Percentiles rank a stretch among this genome's conserved stretches.
Conservation (phyloP, 306 rosid species). For the Quercus engelmannii region DNA sequence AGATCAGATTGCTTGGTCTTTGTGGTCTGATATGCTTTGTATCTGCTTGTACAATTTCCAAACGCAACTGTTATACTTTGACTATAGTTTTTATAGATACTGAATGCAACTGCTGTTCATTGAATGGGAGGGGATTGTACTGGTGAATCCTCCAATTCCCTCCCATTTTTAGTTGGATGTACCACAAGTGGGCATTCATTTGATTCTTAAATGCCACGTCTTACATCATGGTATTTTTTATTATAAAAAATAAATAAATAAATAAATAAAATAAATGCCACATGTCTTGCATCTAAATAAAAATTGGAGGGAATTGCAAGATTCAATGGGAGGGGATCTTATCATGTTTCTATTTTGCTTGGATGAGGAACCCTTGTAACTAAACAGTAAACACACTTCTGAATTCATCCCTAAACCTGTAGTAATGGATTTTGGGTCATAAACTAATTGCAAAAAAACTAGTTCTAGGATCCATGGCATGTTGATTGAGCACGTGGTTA, state of each 20-base stretch:
- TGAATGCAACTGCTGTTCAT: background rate
- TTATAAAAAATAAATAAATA: too few species aligned
- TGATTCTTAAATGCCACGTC: too few species aligned
- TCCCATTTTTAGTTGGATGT: too few species aligned
- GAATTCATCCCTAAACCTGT: background rate
- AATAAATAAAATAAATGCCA: too few species aligned
- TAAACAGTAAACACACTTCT: background rate
- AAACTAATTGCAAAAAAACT: background rate
- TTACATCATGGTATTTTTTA: too few species aligned
- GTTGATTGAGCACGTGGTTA: background rate
- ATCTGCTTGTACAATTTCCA: background rate
- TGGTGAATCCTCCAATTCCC: too few species aligned
- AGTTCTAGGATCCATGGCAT: background rate
- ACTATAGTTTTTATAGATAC: background rate
- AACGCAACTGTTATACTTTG: background rate
- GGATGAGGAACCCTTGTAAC: background rate
- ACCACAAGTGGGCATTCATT: too few species aligned
- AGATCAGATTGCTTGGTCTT: background rate
- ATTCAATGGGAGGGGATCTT: too few species aligned
- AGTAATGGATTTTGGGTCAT: background rate
- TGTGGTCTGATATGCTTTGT: background rate
- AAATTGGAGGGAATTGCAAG: too few species aligned
- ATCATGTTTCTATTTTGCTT: background rate
- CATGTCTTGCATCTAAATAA: too few species aligned
- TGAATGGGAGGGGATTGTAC: background rate